phyloP scores from a whole-genome alignment of 1,284 basidiomycete species.

The Puccinia brachypodii region DNA sequence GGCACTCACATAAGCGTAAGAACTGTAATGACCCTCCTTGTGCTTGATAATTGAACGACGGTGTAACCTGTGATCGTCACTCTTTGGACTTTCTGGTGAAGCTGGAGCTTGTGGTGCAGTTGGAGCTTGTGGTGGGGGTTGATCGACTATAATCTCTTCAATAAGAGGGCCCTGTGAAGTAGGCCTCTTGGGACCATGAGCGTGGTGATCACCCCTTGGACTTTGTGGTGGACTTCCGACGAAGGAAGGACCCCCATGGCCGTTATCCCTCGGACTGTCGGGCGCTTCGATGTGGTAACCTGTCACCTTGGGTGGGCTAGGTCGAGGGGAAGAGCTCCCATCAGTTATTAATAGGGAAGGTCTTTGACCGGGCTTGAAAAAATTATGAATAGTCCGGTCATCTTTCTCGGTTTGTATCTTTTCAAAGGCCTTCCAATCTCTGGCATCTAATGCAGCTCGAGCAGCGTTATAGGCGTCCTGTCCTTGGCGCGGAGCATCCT shows the following conservation, averaged over 20 bases:
- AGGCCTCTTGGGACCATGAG: background rate
- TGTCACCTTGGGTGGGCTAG: background rate
- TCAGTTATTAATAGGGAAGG: background rate
- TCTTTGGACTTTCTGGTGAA: background rate
- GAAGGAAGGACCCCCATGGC: background rate
- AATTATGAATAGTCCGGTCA: background rate
- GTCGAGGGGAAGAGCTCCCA: background rate
- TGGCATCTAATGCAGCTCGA: background rate
- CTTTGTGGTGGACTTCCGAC: background rate
- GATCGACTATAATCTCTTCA: too few relatives aligned
- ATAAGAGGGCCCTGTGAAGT: too few relatives aligned
- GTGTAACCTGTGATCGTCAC: background rate
- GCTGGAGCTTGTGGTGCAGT: background rate
- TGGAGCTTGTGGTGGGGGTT: too few relatives aligned
- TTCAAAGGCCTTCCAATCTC: background rate
- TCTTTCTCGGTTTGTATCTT: conserved; percentile 19
- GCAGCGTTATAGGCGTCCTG: conserved; percentile 18
- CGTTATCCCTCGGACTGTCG: background rate
- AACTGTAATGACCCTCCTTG: conserved; percentile 17
- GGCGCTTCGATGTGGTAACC: background rate
- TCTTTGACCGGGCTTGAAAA: background rate
- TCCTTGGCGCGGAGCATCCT: background rate
- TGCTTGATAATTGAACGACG: conserved; percentile 15
- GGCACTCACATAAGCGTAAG: conserved; percentile 17
- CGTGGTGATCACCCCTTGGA: background rate